Conservation (phyloP, 805 yeast species). For the Schwanniomyces occidentalis region DNA sequence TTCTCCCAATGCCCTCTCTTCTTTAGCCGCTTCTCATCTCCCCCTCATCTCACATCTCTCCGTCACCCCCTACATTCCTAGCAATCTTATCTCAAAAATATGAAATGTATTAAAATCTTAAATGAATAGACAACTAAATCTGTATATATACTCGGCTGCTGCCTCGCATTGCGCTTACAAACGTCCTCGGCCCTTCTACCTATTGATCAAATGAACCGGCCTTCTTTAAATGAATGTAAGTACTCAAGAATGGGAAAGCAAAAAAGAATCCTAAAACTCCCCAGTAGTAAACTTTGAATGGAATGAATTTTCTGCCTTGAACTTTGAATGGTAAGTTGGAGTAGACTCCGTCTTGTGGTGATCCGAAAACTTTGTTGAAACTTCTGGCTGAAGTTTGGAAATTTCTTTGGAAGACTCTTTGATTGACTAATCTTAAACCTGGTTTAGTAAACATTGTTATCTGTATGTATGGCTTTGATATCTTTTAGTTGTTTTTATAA, state of each 20-base stretch:
- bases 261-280: slow-evolving; percentile 60
- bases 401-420: slow-evolving; percentile 22
- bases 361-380: slow-evolving; percentile 35
- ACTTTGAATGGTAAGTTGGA: slow-evolving; percentile 93
- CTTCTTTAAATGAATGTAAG: slow-evolving; percentile 83
- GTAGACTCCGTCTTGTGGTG: slow-evolving; percentile 68
- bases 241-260: slow-evolving; percentile 71
- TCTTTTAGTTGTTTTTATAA: slow-evolving; percentile 1
- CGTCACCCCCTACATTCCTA: neutral
- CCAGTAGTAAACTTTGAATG: slow-evolving; percentile 81
- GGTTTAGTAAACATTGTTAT: slow-evolving; percentile 25
- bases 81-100: too few species aligned
- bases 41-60: neutral
- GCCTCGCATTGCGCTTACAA: neutral
- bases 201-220: slow-evolving; percentile 53
- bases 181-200: neutral
- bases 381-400: slow-evolving; percentile 49
- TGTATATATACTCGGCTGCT: too few species aligned
- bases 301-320: slow-evolving; percentile 81
- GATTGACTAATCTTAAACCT: slow-evolving; percentile 12
- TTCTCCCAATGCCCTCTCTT: too few species aligned
- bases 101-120: too few species aligned
- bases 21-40: neutral
- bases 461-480: neutral
- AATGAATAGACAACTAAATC: too few species aligned